These are phyloP conservation scores for Penicillium pancosmium DNA, from an alignment of 495 filamentous ascomycete species.

Conservation along the genomic window DNA sequence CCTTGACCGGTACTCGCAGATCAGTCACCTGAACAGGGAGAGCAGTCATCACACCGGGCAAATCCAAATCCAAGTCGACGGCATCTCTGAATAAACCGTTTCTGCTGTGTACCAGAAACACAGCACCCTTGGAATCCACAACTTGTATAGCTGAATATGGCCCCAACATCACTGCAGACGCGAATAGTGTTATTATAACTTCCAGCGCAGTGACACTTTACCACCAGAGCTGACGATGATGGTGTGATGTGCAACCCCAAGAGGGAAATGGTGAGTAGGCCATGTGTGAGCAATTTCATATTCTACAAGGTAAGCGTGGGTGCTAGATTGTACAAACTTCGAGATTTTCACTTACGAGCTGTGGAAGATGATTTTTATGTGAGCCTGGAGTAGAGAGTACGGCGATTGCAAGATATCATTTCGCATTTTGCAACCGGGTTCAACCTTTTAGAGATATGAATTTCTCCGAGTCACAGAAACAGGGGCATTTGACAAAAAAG, in stretches of 20 bases:
- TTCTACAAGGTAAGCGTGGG: background rate
- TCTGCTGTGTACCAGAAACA: conserved; percentile 18
- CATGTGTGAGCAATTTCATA: background rate
- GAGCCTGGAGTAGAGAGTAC: too few species aligned
- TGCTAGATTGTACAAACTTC: too few species aligned
- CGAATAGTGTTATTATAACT: background rate
- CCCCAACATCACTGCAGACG: conserved; percentile 9
- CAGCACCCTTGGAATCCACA: conserved; percentile 26
- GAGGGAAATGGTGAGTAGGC: conserved; percentile 4
- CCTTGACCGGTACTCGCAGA: too few species aligned
- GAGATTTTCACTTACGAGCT: too few species aligned
- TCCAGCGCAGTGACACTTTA: conserved; percentile 10
- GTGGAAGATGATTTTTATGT: too few species aligned
- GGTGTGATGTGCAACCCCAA: background rate
- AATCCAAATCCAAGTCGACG: conserved; percentile 20
- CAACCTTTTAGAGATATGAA: background rate
- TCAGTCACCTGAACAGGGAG: conserved; percentile 4
- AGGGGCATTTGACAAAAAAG: background rate
- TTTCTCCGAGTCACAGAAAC: background rate
- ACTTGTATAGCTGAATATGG: background rate
- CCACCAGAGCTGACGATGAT: background rate
- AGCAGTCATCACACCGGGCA: conserved; percentile 24
- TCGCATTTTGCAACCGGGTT: background rate
- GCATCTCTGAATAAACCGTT: conserved; percentile 16
- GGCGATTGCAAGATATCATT: too few species aligned